These are phyloP conservation scores for Tetracladium maxilliforme DNA, from an alignment of 2,329 filamentous ascomycete genomes.

Conservation along the genomic window DNA sequence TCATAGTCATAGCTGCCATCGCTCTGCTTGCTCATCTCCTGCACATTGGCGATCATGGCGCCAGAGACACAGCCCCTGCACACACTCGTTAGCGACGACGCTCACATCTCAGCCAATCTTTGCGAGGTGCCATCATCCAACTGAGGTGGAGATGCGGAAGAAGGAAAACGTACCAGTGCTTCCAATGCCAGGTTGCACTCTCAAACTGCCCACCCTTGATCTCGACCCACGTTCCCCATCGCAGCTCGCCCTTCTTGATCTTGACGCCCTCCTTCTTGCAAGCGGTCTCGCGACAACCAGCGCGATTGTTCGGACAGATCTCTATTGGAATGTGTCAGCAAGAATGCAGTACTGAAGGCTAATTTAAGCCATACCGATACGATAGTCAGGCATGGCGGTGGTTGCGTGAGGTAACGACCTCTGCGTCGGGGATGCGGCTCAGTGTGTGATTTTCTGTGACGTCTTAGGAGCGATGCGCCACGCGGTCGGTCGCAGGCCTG, in stretches of 20 bases:
- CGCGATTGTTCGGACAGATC: conserved; percentile 52
- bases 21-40: conserved; percentile 45
- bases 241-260: conserved; percentile 65
- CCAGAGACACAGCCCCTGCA: conserved; percentile 1
- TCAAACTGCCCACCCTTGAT: conserved; percentile 29
- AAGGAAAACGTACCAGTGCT: conserved; percentile 58
- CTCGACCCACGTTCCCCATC: conserved; percentile 60
- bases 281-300: conserved; percentile 55
- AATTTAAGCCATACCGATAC: too few species aligned
- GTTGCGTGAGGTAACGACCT: too few species aligned
- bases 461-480: too few species aligned
- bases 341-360: too few species aligned
- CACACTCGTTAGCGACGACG: not conserved
- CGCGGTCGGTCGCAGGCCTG: too few species aligned
- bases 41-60: conserved; percentile 62
- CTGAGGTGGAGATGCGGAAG: conserved; percentile 1
- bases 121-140: conserved; percentile 1
- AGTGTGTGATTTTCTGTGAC: too few species aligned
- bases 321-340: conserved; percentile 35
- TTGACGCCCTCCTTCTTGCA: conserved; percentile 61
- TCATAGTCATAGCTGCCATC: conserved; percentile 25
- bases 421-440: too few species aligned
- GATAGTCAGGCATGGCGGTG: too few species aligned
- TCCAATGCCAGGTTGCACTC: conserved; percentile 58
- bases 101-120: conserved; percentile 1